Evolutionary conservation across 2,329 filamentous ascomycete species (phyloP), one percentile per base, ranked within the genome.

Genomic region (Canariomyces notabilis): DNA sequence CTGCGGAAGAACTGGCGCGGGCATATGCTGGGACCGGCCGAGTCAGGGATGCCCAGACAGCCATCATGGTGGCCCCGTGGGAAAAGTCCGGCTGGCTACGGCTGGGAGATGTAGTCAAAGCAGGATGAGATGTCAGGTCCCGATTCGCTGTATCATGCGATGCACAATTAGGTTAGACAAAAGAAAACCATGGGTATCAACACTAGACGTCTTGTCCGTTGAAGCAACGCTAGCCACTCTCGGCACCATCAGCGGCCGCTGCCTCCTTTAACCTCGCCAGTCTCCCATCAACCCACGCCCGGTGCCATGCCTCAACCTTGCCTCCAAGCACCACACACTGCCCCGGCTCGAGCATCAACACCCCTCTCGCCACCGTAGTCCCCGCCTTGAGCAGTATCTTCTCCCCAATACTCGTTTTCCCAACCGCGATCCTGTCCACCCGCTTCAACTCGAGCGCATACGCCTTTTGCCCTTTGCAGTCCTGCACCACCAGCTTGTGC

Each of bases 21-120:
- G 85, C 88, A 5, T 89, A 87, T 70, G 79, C 85, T 2, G 83
- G 85, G 1, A 89, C 85, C 0, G 83, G 85, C 1, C 79, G 72
- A 48, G 74, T 80, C 3, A 78, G 76, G 3, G 86, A 95, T 73
- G 84, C 87, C 18, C 85, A 95, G 65, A 79, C 77, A 53, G 84
- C 85, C 6, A 77, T 89, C 37, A 77, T 93, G 65, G 65, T 94
- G 56, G 87, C 90, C 31, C 93, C 93, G 5, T 97, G 91, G 90
- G 72, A 69, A 47, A 64, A 55, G 35, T 69, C 69, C 18, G 83
- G 82, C 0, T 93, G 88, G 88, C 68, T 71, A 46, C 75, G 73
- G 2, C 60, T 87, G 57, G 67, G 59, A 1, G 63, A 66, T 36
- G 67, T 61, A 18, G 55, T 72, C n/a, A 57, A 57, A 21, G n/a